Evolutionary conservation across 2,329 filamentous ascomycete genomes (phyloP).

Genomic region (Alternaria infectoria): DNA sequence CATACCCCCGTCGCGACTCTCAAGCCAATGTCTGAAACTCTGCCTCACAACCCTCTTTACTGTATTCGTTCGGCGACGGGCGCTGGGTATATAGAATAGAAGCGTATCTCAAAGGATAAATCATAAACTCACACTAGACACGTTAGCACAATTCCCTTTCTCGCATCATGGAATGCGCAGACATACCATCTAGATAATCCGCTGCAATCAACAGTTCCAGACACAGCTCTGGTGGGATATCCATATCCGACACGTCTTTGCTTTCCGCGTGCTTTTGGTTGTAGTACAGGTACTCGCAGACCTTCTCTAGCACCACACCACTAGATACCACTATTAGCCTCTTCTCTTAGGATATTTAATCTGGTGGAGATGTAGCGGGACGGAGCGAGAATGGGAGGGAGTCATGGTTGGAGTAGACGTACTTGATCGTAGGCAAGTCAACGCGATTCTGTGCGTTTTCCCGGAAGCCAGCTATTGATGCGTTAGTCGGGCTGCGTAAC

Average conservation of each 20-base stretch:
- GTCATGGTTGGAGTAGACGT: constrained; percentile 29
- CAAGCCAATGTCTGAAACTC: background rate
- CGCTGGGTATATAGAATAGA: background rate
- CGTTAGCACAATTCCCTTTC: background rate
- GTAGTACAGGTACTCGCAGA: constrained; percentile 84
- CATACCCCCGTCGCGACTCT: background rate
- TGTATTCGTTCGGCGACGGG: accelerated
- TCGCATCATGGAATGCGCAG: accelerated
- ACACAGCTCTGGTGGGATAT: constrained; percentile 78
- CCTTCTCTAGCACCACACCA: constrained; percentile 76
- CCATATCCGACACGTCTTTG: constrained; percentile 79
- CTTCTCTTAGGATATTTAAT: background rate
- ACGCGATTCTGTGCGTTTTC: constrained; percentile 71
- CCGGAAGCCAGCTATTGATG: constrained; percentile 62
- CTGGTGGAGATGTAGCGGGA: background rate
- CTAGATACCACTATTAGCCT: constrained; percentile 51
- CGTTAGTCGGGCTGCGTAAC: too few relatives aligned
- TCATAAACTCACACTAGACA: background rate
- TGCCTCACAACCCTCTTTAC: accelerated
- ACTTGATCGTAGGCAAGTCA: constrained; percentile 76
- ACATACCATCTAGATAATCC: constrained; percentile 66
- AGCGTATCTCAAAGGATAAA: background rate
- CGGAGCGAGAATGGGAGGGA: background rate
- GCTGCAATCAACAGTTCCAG: constrained; percentile 79
- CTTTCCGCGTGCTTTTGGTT: constrained; percentile 74